phyloP scores from a whole-genome alignment of 192 early-diverging fungal species.

The Linnemannia elongata region DNA sequence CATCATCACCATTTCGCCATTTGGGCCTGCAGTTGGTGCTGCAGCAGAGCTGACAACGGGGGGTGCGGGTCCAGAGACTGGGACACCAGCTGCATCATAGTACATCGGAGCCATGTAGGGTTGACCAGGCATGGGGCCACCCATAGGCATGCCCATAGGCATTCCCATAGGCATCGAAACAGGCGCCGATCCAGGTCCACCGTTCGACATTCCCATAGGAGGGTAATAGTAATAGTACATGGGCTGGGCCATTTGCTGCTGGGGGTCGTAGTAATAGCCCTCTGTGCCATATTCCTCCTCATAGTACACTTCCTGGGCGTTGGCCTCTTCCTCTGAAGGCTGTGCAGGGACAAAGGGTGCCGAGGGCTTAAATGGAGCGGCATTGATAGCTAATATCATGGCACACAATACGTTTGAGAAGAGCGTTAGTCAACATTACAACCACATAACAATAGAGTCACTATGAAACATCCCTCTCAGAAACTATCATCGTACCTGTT shows the following conservation, averaged over 20 bases:
- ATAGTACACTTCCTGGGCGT: conserved; percentile 38
- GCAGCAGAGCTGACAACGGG: conserved; percentile 15
- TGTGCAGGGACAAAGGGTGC: conserved; percentile 5
- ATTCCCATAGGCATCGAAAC: conserved; percentile 32
- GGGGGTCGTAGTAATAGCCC: conserved; percentile 49
- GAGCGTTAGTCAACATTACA: not conserved
- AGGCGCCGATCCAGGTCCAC: conserved; percentile 11
- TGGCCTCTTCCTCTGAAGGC: not conserved
- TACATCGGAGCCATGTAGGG: conserved; percentile 44
- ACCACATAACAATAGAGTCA: not conserved
- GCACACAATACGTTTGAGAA: not conserved
- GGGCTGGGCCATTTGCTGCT: conserved; percentile 41
- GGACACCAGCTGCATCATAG: conserved; percentile 29
- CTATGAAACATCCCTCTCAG: not conserved
- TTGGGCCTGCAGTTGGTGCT: conserved; percentile 3
- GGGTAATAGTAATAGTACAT: conserved; percentile 56
- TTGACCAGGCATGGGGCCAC: conserved; percentile 36
- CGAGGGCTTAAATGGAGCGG: conserved; percentile 47
- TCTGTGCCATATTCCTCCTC: conserved; percentile 12
- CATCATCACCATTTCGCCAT: conserved; percentile 51
- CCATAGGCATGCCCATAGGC: conserved; percentile 47
- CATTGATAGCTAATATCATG: conserved; percentile 39
- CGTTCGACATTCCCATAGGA: conserved; percentile 16
- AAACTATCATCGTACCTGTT: conserved; percentile 27
- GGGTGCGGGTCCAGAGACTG: conserved; percentile 22